Evolutionary conservation across 75 land plant genomes (phyloP), one percentile per base, ranked within the genome.

Genomic region (Ceratopteris richardii): DNA sequence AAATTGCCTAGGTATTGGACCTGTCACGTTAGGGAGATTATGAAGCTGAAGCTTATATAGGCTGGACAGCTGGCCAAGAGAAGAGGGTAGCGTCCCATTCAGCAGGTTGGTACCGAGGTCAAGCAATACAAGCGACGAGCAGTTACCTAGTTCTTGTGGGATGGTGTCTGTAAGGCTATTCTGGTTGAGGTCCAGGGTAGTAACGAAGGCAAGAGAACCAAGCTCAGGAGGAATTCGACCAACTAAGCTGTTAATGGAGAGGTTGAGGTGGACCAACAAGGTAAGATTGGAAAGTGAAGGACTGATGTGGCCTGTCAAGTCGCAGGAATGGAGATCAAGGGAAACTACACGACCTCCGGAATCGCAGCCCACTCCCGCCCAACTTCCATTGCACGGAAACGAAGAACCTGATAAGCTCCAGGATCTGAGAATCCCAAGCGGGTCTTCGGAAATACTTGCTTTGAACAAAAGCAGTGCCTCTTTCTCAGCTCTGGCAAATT

Each of bases 41-140:
- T 31, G 41, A 14, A 37, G 40, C 39, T 22, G 40, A 2, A 67
- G 65, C 69, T 25, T 48, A 23, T 22, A 9, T 23, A 70, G 52
- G 11, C 12, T 16, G 3, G 39, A 10, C 20, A 64, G 59, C 64
- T 14, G 23, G 40, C 39, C 60, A 7, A 30, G 22, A 3, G 37
- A 20, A 12, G 29, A 6, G 10, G 90, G 98, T 33, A 93, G 75
- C 3, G 14, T 18, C 17, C 94, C 98, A 0, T 66, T 56, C 20
- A 93, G 41, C 19, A n/a, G 31, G 44, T 93, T 93, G 39, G 74
- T 54, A 20, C 90, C 82, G 24, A 93, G 74, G 64, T 84, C 93
- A 44, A 93, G 64, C 26, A 73, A 59, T 31, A 75, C 74, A 55
- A 93, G 44, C 41, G 70, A 72, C 0, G 44, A 27, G 58, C 77